Conservation (phyloP, 2,329 filamentous ascomycete species). For the Talaromyces sp. region DNA sequence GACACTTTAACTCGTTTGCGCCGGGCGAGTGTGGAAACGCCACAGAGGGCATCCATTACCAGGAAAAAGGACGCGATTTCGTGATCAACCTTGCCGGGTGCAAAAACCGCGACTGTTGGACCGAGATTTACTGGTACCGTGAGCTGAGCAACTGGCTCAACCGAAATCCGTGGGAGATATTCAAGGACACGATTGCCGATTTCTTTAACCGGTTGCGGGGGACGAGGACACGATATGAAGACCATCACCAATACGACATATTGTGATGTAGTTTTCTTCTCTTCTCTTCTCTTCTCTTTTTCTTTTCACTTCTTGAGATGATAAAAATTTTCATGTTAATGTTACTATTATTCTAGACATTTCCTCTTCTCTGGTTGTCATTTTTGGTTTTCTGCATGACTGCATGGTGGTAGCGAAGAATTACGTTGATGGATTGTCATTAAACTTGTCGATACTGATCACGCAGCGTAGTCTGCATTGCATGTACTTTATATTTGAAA, state of each 20-base stretch:
- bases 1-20: constrained; percentile 92
- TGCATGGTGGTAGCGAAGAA: not conserved
- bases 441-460: not conserved
- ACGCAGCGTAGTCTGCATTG: not conserved
- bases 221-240: constrained; percentile 7
- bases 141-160: constrained; percentile 88
- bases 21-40: constrained; percentile 69
- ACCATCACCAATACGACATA: constrained; percentile 11
- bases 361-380: not conserved
- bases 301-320: not conserved
- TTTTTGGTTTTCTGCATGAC: not conserved
- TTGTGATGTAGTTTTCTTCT: constrained; percentile 1
- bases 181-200: constrained; percentile 27
- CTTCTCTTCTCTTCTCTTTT: constrained; percentile 10
- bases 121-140: constrained; percentile 93
- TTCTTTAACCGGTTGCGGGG: constrained; percentile 14
- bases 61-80: constrained; percentile 80
- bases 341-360: not conserved
- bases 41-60: constrained; percentile 73
- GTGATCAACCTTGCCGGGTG: constrained; percentile 98
- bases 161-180: constrained; percentile 70
- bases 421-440: not conserved
- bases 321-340: constrained; percentile 2
- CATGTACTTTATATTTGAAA: not conserved
- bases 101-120: constrained; percentile 94